phyloP scores from a whole-genome alignment of 495 filamentous ascomycete genomes.

The Penicillium coffeae region DNA sequence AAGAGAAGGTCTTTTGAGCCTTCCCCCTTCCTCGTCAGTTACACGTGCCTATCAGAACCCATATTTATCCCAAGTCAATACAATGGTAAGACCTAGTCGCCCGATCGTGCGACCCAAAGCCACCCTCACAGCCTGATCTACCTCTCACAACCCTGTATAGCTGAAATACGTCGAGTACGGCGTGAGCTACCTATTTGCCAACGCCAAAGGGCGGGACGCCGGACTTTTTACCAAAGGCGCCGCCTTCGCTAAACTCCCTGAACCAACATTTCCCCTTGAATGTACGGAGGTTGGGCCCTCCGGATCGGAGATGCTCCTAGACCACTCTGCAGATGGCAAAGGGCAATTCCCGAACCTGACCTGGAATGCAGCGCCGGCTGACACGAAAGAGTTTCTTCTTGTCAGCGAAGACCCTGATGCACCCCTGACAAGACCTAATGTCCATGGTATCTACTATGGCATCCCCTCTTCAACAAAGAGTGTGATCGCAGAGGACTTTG shows the following conservation, averaged over 20 bases:
- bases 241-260: conserved; percentile 36
- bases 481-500: conserved; percentile 37
- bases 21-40: background rate
- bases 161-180: conserved; percentile 35
- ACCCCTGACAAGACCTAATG: conserved; percentile 40
- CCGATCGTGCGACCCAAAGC: conserved; percentile 1
- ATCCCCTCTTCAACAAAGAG: conserved; percentile 36
- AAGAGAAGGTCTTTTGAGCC: background rate
- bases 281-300: conserved; percentile 43
- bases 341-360: conserved; percentile 42
- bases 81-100: conserved; percentile 1
- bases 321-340: conserved; percentile 39
- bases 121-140: background rate
- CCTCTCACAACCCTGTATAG: background rate
- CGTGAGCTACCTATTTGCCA: conserved; percentile 29
- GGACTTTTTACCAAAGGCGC: conserved; percentile 44
- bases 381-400: conserved; percentile 45
- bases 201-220: conserved; percentile 38
- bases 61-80: background rate
- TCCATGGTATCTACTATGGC: conserved; percentile 45
- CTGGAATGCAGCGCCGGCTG: conserved; percentile 32
- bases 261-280: conserved; percentile 40
- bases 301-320: conserved; percentile 32
- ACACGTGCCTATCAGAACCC: background rate
- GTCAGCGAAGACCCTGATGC: conserved; percentile 50